A percentile compares a stretch with the other conserved stretches of the same genome.
Conservation (phyloP, 768 basidiomycete genomes). For the Russula lepida region DNA sequence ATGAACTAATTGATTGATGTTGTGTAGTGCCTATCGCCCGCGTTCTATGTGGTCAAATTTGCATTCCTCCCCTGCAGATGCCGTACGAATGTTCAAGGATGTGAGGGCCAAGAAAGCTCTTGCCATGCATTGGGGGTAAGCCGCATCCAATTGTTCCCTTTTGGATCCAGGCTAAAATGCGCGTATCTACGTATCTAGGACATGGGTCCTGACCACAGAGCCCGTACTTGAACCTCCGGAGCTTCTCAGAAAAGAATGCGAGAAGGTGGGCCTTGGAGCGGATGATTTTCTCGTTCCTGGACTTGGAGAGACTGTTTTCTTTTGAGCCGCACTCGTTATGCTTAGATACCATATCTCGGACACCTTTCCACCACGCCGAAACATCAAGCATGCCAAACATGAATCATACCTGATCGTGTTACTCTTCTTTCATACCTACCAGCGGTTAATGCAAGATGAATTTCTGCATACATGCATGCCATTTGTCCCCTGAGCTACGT, state of each 20-base stretch:
- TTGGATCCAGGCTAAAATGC: background rate
- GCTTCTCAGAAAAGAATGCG: constrained; percentile 43
- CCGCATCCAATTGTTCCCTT: background rate
- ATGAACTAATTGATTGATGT: constrained; percentile 18
- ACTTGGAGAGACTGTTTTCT: constrained; percentile 48
- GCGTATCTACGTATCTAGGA: constrained; percentile 29
- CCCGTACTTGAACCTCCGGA: constrained; percentile 54
- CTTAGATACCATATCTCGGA: background rate
- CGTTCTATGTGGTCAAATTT: constrained; percentile 48
- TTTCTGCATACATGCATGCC: background rate
- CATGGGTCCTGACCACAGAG: constrained; percentile 47
- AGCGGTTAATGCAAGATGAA: background rate
- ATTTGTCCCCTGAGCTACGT: background rate
- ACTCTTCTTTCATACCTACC: background rate
- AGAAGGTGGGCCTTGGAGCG: constrained; percentile 40
- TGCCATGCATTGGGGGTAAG: constrained; percentile 66
- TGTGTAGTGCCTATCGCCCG: constrained; percentile 50
- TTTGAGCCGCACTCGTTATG: constrained; percentile 8
- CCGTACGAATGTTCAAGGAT: constrained; percentile 59
- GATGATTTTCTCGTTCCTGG: constrained; percentile 48
- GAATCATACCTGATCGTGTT: background rate
- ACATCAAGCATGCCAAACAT: background rate
- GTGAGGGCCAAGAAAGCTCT: constrained; percentile 49
- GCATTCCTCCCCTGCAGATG: constrained; percentile 60
- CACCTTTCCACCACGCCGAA: background rate